phyloP scores from a whole-genome alignment of 2,329 filamentous ascomycete genomes.

The Didymellaceae sp. region DNA sequence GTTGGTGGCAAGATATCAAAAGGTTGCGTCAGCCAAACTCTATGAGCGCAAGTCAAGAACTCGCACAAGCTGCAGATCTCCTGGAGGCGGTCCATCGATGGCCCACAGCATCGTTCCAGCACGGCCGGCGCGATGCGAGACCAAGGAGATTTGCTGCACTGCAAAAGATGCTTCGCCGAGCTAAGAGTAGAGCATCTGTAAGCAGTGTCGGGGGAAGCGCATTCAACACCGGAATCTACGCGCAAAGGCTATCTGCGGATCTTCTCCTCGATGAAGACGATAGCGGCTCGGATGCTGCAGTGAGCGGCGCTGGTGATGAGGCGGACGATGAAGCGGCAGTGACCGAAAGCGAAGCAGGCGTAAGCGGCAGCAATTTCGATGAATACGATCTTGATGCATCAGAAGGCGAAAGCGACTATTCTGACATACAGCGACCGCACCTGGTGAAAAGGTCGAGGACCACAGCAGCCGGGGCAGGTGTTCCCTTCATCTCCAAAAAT shows the following conservation, averaged over 20 bases:
- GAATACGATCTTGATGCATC: slow-evolving; percentile 47
- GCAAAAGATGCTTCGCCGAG: slow-evolving; percentile 66
- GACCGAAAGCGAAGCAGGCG: slow-evolving; percentile 39
- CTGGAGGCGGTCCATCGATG: slow-evolving; percentile 55
- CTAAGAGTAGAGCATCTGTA: slow-evolving; percentile 59
- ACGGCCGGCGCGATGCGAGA: slow-evolving; percentile 53
- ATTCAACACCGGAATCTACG: slow-evolving; percentile 75
- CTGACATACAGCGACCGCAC: slow-evolving; percentile 9
- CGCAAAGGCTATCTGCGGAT: slow-evolving; percentile 71
- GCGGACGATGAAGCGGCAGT: slow-evolving; percentile 39
- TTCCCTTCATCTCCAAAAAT: slow-evolving; percentile 36
- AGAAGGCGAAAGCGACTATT: slow-evolving; percentile 34
- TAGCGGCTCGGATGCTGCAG: slow-evolving; percentile 46
- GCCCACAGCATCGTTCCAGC: slow-evolving; percentile 61
- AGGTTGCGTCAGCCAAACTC: slow-evolving; percentile 49
- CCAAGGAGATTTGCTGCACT: slow-evolving; percentile 64
- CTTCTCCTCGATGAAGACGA: slow-evolving; percentile 57
- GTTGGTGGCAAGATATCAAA: slow-evolving; percentile 84
- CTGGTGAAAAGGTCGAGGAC: slow-evolving; percentile 30
- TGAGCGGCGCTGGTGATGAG: slow-evolving; percentile 27
- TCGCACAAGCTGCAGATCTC: slow-evolving; percentile 54
- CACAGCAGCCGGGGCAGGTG: slow-evolving; percentile 22
- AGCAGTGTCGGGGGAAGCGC: slow-evolving; percentile 60
- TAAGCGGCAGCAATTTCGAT: slow-evolving; percentile 42
- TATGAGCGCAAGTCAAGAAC: slow-evolving; percentile 51